phyloP scores from a whole-genome alignment of 1,284 basidiomycete genomes.

The Apiotrichum mycotoxinovorans region DNA sequence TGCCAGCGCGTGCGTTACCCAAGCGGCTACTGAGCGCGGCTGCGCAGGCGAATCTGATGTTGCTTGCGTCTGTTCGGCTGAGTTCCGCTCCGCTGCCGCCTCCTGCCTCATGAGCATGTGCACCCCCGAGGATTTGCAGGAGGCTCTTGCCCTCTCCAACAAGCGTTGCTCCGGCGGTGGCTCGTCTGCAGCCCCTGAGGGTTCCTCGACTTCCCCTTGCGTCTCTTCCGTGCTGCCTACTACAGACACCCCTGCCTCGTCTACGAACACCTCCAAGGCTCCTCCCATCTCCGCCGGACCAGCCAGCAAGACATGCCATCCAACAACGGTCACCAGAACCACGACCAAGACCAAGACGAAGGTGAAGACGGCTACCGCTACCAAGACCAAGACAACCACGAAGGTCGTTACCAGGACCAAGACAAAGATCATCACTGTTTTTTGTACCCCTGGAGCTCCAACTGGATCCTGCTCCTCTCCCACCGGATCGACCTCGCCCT shows the following conservation, averaged over 20 bases:
- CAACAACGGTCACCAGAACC: too few species aligned
- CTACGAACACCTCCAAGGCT: too few species aligned
- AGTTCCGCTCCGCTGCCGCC: not conserved
- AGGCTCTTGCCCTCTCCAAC: not conserved
- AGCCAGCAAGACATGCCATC: too few species aligned
- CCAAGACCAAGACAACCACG: not conserved
- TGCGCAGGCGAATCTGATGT: conserved; percentile 5
- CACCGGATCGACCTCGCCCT: not conserved
- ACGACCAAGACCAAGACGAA: not conserved
- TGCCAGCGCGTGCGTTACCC: not conserved
- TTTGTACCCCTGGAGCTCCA: too few species aligned
- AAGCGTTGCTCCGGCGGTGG: not conserved
- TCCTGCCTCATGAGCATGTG: not conserved
- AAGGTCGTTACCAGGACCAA: too few species aligned
- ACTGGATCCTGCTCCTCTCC: not conserved
- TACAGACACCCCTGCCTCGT: too few species aligned
- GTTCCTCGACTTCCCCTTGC: not conserved
- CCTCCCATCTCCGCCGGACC: too few species aligned
- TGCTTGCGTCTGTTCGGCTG: conserved; percentile 4
- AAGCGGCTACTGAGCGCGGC: not conserved
- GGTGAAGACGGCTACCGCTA: not conserved
- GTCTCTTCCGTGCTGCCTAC: too few species aligned
- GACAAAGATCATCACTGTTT: too few species aligned
- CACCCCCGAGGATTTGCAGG: not conserved
- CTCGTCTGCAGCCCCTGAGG: not conserved